These are phyloP conservation scores for Carex myosuroides DNA, from an alignment of 176 grass and related monocot species.

Conservation along the genomic window DNA sequence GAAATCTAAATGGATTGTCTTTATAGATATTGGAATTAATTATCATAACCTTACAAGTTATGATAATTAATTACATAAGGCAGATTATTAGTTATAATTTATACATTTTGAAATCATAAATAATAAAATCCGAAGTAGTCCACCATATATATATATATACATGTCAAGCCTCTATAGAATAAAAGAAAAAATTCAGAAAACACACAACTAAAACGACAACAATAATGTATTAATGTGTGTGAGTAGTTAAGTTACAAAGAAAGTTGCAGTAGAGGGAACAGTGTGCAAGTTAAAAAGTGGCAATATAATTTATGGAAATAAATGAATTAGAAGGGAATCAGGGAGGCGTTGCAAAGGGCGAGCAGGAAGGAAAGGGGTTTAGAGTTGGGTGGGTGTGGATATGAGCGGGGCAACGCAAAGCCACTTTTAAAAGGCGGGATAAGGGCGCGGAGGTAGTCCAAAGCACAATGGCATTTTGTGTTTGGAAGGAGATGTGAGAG, in stretches of 20 bases:
- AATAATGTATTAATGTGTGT: not conserved
- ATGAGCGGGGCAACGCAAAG: constrained; percentile 31
- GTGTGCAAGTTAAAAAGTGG: constrained; percentile 11
- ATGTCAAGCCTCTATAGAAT: not conserved
- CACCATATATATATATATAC: no score
- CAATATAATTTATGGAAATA: constrained; percentile 25
- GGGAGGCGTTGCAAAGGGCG: constrained; percentile 58
- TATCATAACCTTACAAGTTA: no score
- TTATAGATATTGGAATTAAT: no score
- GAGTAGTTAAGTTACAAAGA: not conserved
- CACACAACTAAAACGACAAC: not conserved
- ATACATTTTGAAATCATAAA: not conserved
- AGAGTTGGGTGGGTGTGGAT: constrained; percentile 55
- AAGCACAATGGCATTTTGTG: constrained; percentile 44
- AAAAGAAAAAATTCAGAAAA: not conserved
- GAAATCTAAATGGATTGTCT: no score
- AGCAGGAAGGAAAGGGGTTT: constrained; percentile 40
- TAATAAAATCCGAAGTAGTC: not conserved
- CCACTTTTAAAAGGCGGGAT: constrained; percentile 65
- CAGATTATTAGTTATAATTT: no score
- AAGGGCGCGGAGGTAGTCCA: constrained; percentile 64
- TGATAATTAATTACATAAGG: no score
- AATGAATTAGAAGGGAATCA: constrained; percentile 53
- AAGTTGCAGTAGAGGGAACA: not conserved
- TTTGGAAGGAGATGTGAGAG: constrained; percentile 50